These are phyloP conservation scores for Staphylotrichum tortipilum DNA, from an alignment of 495 filamentous ascomycete genomes.

Conservation along the genomic window DNA sequence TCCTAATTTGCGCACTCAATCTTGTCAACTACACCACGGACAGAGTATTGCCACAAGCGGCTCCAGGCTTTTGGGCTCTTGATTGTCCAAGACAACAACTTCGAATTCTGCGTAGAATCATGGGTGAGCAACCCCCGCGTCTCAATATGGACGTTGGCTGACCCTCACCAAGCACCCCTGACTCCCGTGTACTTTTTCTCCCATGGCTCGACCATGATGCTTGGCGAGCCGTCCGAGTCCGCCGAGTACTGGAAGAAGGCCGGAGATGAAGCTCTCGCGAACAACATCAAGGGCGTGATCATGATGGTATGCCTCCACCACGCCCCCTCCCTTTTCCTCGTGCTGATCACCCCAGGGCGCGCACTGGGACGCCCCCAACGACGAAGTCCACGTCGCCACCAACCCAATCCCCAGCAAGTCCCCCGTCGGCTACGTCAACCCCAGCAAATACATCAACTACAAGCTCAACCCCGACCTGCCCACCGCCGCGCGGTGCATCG, in stretches of 20 bases:
- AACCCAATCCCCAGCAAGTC: conserved; percentile 48
- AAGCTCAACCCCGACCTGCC: conserved; percentile 45
- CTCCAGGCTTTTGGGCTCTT: neutral
- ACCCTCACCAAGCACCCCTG: neutral
- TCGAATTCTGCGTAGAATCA: too few relatives aligned
- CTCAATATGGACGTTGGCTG: neutral
- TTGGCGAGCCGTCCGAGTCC: conserved; percentile 49
- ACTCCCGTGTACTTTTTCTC: conserved; percentile 58
- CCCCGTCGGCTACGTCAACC: conserved; percentile 51
- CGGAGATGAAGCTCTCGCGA: conserved; percentile 48
- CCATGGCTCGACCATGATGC: conserved; percentile 61
- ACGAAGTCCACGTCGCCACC: conserved; percentile 41
- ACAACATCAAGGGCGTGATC: conserved; percentile 49
- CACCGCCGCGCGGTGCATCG: neutral
- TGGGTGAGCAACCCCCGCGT: neutral
- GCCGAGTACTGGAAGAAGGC: conserved; percentile 55
- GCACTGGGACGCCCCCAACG: conserved; percentile 47
- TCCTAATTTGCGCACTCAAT: too few relatives aligned
- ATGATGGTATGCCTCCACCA: conserved; percentile 45
- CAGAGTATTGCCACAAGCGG: too few relatives aligned
- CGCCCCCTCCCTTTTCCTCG: neutral
- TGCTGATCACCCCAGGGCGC: conserved; percentile 38
- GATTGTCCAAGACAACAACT: too few relatives aligned
- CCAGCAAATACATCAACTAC: conserved; percentile 50
- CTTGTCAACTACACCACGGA: too few relatives aligned